Conservation (phyloP, 2,329 filamentous ascomycete genomes). For the Fonsecaea pedrosoi region DNA sequence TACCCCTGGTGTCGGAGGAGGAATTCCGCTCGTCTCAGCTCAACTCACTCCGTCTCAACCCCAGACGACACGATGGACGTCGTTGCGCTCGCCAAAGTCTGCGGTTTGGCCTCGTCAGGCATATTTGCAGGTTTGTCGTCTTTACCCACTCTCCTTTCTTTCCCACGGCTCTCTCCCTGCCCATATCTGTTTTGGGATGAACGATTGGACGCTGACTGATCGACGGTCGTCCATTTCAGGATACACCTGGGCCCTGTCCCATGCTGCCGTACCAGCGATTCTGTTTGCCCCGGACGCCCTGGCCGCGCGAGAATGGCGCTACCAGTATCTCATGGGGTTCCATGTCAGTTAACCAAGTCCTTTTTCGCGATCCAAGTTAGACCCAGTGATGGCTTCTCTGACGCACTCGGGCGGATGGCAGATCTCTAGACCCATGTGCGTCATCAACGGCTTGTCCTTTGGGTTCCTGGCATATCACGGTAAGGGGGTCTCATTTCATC, state of each 20-base stretch:
- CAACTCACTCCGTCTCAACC: neutral
- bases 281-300: constrained; percentile 21
- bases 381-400: too few species aligned
- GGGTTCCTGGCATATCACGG: constrained; percentile 30
- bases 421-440: constrained; percentile 32
- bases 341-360: constrained; percentile 15
- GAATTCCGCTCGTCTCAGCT: neutral
- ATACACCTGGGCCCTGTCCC: constrained; percentile 35
- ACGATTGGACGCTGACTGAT: neutral
- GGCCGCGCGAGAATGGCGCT: constrained; percentile 24
- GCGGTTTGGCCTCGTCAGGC: constrained; percentile 26
- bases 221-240: constrained; percentile 14
- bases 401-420: neutral
- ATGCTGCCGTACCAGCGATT: constrained; percentile 30
- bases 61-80: constrained; percentile 14
- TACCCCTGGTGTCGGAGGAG: too few species aligned
- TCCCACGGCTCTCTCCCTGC: neutral
- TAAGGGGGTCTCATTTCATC: neutral
- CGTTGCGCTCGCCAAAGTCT: constrained; percentile 36
- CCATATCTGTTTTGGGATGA: neutral
- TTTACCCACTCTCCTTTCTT: neutral
- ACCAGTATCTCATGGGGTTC: constrained; percentile 31
- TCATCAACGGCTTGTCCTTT: constrained; percentile 30
- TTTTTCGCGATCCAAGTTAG: too few species aligned
- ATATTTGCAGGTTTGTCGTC: constrained; percentile 26